Percentiles rank a stretch among this genome's conserved stretches.
Conservation (phyloP, 73 alveolate genomes). For the Paramecium biaurelia region DNA sequence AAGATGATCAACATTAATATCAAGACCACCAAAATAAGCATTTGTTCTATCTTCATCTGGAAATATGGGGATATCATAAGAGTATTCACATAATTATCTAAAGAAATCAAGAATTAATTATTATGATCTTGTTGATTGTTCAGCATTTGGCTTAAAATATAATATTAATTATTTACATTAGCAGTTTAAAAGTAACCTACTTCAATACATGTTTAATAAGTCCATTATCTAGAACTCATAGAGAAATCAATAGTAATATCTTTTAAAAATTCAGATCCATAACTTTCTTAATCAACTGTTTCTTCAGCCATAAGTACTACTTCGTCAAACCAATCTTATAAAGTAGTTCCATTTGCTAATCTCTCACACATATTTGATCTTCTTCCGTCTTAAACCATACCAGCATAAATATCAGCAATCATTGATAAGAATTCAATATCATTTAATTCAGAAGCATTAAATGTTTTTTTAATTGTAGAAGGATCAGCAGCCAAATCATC, state of each 20-base stretch:
- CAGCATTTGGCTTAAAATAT: neutral
- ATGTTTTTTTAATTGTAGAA: constrained; percentile 10
- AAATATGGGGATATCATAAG: constrained; percentile 49
- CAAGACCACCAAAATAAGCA: constrained; percentile 66
- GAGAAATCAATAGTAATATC: constrained; percentile 61
- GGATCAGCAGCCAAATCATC: constrained; percentile 54
- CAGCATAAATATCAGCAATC: constrained; percentile 71
- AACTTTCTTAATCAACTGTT: constrained; percentile 51
- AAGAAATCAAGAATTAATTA: constrained; percentile 55
- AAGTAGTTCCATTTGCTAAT: neutral
- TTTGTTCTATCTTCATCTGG: constrained; percentile 73
- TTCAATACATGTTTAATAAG: constrained; percentile 73
- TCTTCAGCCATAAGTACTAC: neutral
- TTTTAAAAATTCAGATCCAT: constrained; percentile 59
- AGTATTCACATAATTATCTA: constrained; percentile 63
- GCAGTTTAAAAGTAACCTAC: constrained; percentile 75
- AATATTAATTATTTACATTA: neutral
- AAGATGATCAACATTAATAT: constrained; percentile 57
- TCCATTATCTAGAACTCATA: constrained; percentile 74
- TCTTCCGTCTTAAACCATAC: constrained; percentile 68
- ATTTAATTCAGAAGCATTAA: constrained; percentile 51
- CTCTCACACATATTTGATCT: constrained; percentile 67
- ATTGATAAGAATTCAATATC: constrained; percentile 72
- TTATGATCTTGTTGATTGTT: constrained; percentile 53
- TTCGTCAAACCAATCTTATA: neutral